Evolutionary conservation across 176 grass and related monocot species (phyloP), one percentile per base, ranked within the genome.

Genomic region (Tillandsia fasciculata): DNA sequence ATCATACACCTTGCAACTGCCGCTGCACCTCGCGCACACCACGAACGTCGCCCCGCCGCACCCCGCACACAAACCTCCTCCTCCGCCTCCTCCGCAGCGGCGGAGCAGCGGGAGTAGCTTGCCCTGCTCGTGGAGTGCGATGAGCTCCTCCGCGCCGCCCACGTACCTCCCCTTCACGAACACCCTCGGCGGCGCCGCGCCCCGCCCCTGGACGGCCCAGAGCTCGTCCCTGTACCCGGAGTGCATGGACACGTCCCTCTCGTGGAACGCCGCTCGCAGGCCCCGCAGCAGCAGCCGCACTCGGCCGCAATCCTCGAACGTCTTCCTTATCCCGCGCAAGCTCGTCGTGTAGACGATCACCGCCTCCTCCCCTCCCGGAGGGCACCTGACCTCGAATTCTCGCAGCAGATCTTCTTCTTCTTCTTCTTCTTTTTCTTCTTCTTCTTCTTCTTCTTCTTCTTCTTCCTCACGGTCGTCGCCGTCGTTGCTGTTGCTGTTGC

Each of bases 201-300:
- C 71, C 22, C 88, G 74, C 2, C 83, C 90, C 0, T 76, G 18
- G 9, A 79, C 15, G 11, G 66, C 33, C 81, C 87, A 84, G 48
- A 95, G 75, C 75, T 95, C 81, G 71, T 95, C 87, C 66, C 81
- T 69, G 67, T 87, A 87, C 0, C 81, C 90, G 10, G 83, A 67
- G 79, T 95, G 83, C 90, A 95, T 90, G 69, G 90, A 90, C 29
- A 95, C 82, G 74, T 95, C 90, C 6, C 87, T 82, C 76, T 95
- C 90, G 52, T 90, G 84, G 79, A 90, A 90, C 49, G 74, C 23
- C 48, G 74, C 65, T 61, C 67, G 68, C 53, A 95, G 82, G 78
- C 77, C 80, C 73, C 84, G 81, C 52, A 90, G 79, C 61, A 95
- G 68, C 52, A 81, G 57, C 63, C 78, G 79, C 64, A 95, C 73